phyloP scores from a whole-genome alignment of 345 rosid genomes.

The Aquilaria sinensis region DNA sequence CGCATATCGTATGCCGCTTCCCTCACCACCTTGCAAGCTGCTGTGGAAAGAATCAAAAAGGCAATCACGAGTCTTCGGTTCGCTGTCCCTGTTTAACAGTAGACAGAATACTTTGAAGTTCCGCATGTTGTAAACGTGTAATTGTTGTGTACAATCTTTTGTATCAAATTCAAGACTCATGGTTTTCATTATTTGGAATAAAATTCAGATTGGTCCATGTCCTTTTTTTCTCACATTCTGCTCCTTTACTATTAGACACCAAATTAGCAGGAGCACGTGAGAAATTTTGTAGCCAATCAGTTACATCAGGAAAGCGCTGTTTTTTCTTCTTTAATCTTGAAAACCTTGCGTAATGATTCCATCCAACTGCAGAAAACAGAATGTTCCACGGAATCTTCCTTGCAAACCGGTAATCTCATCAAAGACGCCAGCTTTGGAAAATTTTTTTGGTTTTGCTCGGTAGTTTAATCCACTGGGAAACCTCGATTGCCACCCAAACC shows the following conservation, averaged over 20 bases:
- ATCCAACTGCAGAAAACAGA: conserved; percentile 1
- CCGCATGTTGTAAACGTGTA: neutral
- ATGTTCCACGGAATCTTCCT: conserved; percentile 12
- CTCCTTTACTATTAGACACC: neutral
- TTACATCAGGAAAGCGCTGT: neutral
- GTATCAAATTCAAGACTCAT: neutral
- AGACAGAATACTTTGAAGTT: conserved; percentile 4
- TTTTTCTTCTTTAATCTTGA: neutral
- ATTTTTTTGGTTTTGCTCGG: no score
- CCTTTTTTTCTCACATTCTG: neutral
- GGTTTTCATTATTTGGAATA: conserved; percentile 5
- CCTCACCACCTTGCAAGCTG: conserved; percentile 59
- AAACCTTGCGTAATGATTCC: neutral
- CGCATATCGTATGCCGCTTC: conserved; percentile 92
- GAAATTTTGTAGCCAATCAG: neutral
- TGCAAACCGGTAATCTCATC: neutral
- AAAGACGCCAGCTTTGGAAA: neutral
- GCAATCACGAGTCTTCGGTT: conserved; percentile 54
- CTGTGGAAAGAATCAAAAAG: conserved; percentile 74
- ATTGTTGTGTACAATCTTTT: conserved; percentile 5
- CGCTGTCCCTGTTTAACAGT: conserved; percentile 38
- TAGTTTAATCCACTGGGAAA: no score
- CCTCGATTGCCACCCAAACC: no score
- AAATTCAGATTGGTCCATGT: conserved; percentile 5
- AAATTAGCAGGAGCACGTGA: neutral